These are phyloP conservation scores for Saitozyma podzolica DNA, from an alignment of 768 basidiomycete species.

Conservation along the genomic window DNA sequence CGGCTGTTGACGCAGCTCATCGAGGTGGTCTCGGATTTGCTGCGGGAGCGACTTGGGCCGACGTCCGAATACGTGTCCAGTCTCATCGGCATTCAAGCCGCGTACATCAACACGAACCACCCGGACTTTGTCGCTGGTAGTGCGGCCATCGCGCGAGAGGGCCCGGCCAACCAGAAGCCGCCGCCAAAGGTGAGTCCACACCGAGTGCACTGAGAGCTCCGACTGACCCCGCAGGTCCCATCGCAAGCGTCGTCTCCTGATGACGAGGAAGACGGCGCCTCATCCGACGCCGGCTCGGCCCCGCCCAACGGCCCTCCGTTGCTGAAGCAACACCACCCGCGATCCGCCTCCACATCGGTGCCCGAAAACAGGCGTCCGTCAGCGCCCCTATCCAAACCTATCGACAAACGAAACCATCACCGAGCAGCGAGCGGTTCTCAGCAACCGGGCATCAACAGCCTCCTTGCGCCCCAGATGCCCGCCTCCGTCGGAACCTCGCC, in stretches of 20 bases:
- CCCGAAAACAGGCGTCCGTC: slow-evolving; percentile 40
- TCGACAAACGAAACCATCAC: slow-evolving; percentile 20
- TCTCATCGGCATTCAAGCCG: slow-evolving; percentile 93
- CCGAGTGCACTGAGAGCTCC: neutral
- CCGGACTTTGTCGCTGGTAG: slow-evolving; percentile 87
- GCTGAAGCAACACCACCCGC: slow-evolving; percentile 50
- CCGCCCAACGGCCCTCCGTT: slow-evolving; percentile 21
- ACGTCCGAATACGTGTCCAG: slow-evolving; percentile 96
- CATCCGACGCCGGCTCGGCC: slow-evolving; percentile 51
- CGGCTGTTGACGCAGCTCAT: slow-evolving; percentile 87
- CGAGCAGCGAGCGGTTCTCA: slow-evolving; percentile 26
- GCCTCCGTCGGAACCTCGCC: slow-evolving; percentile 31
- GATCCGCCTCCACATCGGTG: slow-evolving; percentile 61
- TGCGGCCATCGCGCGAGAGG: slow-evolving; percentile 54
- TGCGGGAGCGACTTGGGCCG: slow-evolving; percentile 91
- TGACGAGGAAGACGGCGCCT: slow-evolving; percentile 65
- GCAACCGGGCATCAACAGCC: slow-evolving; percentile 8
- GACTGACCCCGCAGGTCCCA: slow-evolving; percentile 9
- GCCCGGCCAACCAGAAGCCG: slow-evolving; percentile 20
- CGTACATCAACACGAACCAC: slow-evolving; percentile 99
- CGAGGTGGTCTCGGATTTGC: slow-evolving; percentile 92
- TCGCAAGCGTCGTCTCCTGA: slow-evolving; percentile 56
- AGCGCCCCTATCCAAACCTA: slow-evolving; percentile 7
- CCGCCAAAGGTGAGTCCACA: slow-evolving; percentile 24
- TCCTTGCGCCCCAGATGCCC: neutral